These are phyloP conservation scores for Neonectria hederae DNA, from an alignment of 2,329 filamentous ascomycete genomes.

Conservation along the genomic window DNA sequence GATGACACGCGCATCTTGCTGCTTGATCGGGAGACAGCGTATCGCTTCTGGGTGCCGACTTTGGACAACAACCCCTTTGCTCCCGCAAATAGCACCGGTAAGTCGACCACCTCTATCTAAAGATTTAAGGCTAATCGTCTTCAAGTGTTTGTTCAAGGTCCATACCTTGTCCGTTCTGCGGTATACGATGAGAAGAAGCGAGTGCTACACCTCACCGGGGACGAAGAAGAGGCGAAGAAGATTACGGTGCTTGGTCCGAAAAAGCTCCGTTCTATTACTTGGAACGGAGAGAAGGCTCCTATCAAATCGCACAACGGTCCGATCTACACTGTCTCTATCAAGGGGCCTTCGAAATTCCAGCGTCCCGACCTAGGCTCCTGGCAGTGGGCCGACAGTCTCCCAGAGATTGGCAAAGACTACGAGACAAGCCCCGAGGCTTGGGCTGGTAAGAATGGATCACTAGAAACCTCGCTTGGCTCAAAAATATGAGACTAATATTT, in stretches of 20 bases:
- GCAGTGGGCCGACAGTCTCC: slow-evolving; percentile 59
- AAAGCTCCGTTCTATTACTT: slow-evolving; percentile 55
- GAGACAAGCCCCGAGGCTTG: slow-evolving; percentile 54
- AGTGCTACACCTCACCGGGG: slow-evolving; percentile 55
- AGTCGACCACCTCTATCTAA: neutral
- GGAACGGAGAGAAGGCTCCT: slow-evolving; percentile 58
- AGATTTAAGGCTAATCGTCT: neutral
- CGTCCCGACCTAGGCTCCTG: slow-evolving; percentile 56
- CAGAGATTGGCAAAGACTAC: slow-evolving; percentile 57
- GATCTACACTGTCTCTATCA: slow-evolving; percentile 41
- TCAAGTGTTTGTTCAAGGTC: slow-evolving; percentile 60
- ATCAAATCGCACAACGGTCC: slow-evolving; percentile 42
- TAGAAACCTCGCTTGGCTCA: neutral
- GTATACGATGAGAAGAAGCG: slow-evolving; percentile 45
- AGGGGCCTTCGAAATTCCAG: slow-evolving; percentile 41
- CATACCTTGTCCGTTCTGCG: slow-evolving; percentile 61
- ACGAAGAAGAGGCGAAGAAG: slow-evolving; percentile 51
- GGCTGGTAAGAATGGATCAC: slow-evolving; percentile 45
- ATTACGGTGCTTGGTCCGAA: slow-evolving; percentile 60
- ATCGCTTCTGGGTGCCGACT: slow-evolving; percentile 65
- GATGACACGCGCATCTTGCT: slow-evolving; percentile 61
- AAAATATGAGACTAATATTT: fast-evolving
- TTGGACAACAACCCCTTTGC: slow-evolving; percentile 58
- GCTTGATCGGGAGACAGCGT: slow-evolving; percentile 63
- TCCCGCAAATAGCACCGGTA: slow-evolving; percentile 56